A percentile compares a stretch with the other conserved stretches of the same genome.
These are phyloP conservation scores for Cyphellophora europaea DNA, from an alignment of 2,329 filamentous ascomycete species.

Conservation along the genomic window DNA sequence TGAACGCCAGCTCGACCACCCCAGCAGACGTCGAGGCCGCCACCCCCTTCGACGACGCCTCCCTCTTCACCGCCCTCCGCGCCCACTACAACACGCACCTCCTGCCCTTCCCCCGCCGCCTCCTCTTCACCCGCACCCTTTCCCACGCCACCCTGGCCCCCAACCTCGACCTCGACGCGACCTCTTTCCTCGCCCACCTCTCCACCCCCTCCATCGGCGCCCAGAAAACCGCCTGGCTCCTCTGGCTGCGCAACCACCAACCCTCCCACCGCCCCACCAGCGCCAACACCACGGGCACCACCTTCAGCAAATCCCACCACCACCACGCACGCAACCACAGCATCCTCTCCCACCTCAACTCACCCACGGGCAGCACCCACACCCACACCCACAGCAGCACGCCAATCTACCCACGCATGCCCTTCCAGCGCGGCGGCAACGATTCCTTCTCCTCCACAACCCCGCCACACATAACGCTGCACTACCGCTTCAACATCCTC, in stretches of 20 bases:
- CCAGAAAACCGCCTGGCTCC: constrained; percentile 9
- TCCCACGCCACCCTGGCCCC: constrained; percentile 9
- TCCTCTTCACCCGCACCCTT: constrained; percentile 13
- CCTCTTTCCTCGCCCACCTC: constrained; percentile 1
- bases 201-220: background rate
- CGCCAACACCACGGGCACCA: constrained; percentile 1
- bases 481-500: constrained; percentile 70
- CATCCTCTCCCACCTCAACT: background rate
- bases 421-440: constrained; percentile 4
- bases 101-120: constrained; percentile 7
- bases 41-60: constrained; percentile 16
- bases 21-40: too few relatives aligned
- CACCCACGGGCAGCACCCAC: background rate
- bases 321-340: background rate
- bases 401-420: constrained; percentile 5
- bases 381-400: constrained; percentile 2
- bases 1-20: background rate
- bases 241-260: constrained; percentile 18
- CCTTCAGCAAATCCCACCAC: background rate
- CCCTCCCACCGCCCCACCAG: background rate
- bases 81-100: constrained; percentile 11
- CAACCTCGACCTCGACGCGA: background rate
- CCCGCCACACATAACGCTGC: constrained; percentile 5
- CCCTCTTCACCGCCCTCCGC: constrained; percentile 16
- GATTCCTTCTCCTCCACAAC: constrained; percentile 3